phyloP scores from a whole-genome alignment of 352 stramenopile species.

The Phytopythium montanum region DNA sequence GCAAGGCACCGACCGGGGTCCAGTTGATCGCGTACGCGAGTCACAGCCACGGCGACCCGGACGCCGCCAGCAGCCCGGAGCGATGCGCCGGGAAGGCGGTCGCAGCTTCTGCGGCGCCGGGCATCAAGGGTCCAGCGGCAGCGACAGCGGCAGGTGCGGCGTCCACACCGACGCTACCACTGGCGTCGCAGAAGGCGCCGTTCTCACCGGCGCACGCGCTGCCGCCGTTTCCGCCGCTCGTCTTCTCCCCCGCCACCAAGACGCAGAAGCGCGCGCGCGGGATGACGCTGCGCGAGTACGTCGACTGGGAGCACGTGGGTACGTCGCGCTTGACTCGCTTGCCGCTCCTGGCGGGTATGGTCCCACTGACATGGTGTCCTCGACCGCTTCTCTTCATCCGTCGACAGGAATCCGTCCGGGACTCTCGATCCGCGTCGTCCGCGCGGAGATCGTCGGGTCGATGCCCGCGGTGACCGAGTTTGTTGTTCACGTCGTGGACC shows the following conservation, averaged over 20 bases:
- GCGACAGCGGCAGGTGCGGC: slow-evolving; percentile 10
- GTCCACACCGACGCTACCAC: slow-evolving; percentile 10
- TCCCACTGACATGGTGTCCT: no score
- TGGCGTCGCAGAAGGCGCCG: slow-evolving; percentile 11
- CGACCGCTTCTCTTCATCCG: no score
- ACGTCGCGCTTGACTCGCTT: slow-evolving; percentile 4
- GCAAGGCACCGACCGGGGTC: neutral
- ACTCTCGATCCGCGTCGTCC: slow-evolving; percentile 67
- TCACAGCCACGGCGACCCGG: slow-evolving; percentile 12
- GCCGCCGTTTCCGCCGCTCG: slow-evolving; percentile 49
- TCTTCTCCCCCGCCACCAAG: slow-evolving; percentile 44
- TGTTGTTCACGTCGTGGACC: slow-evolving; percentile 67
- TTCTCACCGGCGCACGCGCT: slow-evolving; percentile 24
- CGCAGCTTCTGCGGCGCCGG: no score
- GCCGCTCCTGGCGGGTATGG: neutral
- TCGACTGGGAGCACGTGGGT: slow-evolving; percentile 35
- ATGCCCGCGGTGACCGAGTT: slow-evolving; percentile 70
- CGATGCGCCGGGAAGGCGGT: slow-evolving; percentile 7
- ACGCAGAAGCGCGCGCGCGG: slow-evolving; percentile 25
- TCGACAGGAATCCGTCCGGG: slow-evolving; percentile 50
- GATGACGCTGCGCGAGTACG: slow-evolving; percentile 51
- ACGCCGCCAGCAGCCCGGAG: slow-evolving; percentile 23
- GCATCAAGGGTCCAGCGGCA: no score
- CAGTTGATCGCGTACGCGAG: slow-evolving; percentile 1
- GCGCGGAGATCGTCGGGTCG: slow-evolving; percentile 46